Evolutionary conservation across 139 green algal genomes (phyloP), one percentile per base, ranked within the genome.

Genomic region (Chlorella vulgaris): DNA sequence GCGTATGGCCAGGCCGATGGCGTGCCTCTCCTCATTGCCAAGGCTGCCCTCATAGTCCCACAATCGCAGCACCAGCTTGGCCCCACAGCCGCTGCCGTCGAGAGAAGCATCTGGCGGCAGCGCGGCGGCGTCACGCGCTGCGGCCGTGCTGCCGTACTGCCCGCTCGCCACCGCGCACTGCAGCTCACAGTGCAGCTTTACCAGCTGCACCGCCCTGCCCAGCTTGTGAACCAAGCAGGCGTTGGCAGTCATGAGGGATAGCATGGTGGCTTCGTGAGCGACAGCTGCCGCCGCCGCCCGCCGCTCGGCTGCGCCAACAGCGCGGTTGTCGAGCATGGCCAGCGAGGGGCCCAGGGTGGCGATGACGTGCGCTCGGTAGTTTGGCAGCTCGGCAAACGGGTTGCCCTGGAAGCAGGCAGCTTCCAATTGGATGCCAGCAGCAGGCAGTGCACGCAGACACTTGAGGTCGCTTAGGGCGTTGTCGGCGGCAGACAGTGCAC

Each of bases 201-300:
- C 50, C 61, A 91, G 82, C 79, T 92, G 88, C 1, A 90, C 75
- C 0, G 76, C 74, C 5, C 74, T 74, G 1, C 85, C 89, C 86
- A 95, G 86, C 78, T 94, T 94, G 88, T 94, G 91, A 39, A 92
- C 90, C 43, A 91, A 80, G 80, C 92, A 94, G 5, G 89, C 89
- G 43, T 92, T 95, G 74, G 65, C 83, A 26, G 92, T 60, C 86
- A 93, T 90, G 29, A 95, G 83, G 7, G 89, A 77, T 78, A 95
- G 78, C 33, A 88, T 73, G 5, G 86, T 76, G 43, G 86, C 83
- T 84, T 95, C 87, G 42, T 89, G 82, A 40, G 84, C 74, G 39
- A 94, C 61, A 15, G 81, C 74, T 7, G 40, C 68, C 5, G 61
- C 31, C 2, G 89, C 89, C 6, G 82, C 70, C 18, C 55, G 35